These are phyloP conservation scores for Fusarium cicatricum DNA, from an alignment of 2,329 filamentous ascomycete species.

Conservation along the genomic window DNA sequence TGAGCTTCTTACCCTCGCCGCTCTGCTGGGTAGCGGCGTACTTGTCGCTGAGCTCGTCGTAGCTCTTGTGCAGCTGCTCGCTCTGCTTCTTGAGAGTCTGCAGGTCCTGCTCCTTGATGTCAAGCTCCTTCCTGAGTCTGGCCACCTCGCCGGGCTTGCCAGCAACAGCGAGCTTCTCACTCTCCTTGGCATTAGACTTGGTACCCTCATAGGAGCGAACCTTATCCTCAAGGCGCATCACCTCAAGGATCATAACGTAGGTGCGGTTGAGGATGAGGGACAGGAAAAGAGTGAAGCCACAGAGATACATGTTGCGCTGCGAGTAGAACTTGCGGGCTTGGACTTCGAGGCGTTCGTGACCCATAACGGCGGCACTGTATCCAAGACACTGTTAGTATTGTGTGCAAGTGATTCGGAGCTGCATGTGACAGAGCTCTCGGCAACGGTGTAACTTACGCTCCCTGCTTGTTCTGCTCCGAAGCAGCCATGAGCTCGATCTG, in stretches of 20 bases:
- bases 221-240: constrained; percentile 90
- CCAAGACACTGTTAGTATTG: constrained; percentile 27
- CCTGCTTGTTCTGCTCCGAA: constrained; percentile 61
- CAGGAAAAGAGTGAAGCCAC: constrained; percentile 98
- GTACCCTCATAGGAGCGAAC: constrained; percentile 78
- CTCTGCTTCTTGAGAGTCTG: constrained; percentile 92
- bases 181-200: constrained; percentile 68
- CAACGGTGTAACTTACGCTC: constrained; percentile 54
- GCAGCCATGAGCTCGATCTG: constrained; percentile 85
- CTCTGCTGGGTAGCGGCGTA: constrained; percentile 67
- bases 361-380: constrained; percentile 72
- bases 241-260: constrained; percentile 95
- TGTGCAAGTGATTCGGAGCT: constrained; percentile 3
- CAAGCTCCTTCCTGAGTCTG: constrained; percentile 73
- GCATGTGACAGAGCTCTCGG: background rate
- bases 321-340: constrained; percentile 99
- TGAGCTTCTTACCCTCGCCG: constrained; percentile 65
- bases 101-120: constrained; percentile 83
- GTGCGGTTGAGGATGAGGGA: constrained; percentile 99
- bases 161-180: constrained; percentile 74
- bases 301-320: constrained; percentile 99
- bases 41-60: constrained; percentile 85
- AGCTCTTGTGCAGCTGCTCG: constrained; percentile 83
- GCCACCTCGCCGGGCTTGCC: constrained; percentile 81
- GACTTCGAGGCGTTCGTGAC: constrained; percentile 95